Evolutionary conservation across 225 moss, liverwort and hornwort species (phyloP).

Genomic region (Marchantia polymorpha): DNA sequence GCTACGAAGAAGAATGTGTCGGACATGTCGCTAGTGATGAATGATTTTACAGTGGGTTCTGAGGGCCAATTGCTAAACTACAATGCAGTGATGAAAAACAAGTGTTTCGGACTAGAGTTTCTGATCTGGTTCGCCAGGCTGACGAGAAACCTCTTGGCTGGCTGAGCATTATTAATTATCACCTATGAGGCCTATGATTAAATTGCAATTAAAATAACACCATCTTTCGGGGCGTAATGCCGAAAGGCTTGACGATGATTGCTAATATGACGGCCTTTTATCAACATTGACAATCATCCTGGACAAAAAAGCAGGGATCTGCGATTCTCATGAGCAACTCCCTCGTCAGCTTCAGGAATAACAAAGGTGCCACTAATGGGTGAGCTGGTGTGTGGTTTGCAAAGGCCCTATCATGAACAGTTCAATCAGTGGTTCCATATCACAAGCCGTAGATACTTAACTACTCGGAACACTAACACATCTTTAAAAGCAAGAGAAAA

Average conservation of each 20-base stretch:
- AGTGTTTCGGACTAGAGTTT: slow-evolving; percentile 19
- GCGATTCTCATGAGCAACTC: slow-evolving; percentile 10
- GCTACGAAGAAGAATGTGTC: background rate
- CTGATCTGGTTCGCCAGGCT: slow-evolving; percentile 14
- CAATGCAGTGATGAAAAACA: slow-evolving; percentile 3
- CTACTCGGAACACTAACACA: too few species aligned
- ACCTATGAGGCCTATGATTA: slow-evolving; percentile 12
- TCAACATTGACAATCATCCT: background rate
- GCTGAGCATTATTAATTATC: background rate
- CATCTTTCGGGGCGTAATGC: slow-evolving; percentile 32
- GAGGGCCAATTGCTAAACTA: background rate
- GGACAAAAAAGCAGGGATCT: slow-evolving; percentile 25
- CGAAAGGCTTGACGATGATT: slow-evolving; percentile 25
- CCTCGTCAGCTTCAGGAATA: slow-evolving; percentile 25
- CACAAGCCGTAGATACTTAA: background rate
- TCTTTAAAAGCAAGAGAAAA: too few species aligned
- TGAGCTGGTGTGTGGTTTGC: slow-evolving; percentile 22
- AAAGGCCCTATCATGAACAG: slow-evolving; percentile 19
- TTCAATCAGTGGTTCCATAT: slow-evolving; percentile 18
- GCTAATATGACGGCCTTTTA: slow-evolving; percentile 15
- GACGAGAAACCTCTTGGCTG: slow-evolving; percentile 2
- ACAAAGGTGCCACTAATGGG: slow-evolving; percentile 15
- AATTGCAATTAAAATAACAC: slow-evolving; percentile 22
- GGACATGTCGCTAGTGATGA: slow-evolving; percentile 6
- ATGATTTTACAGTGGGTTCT: slow-evolving; percentile 24